Percentiles rank a stretch among this genome's conserved stretches.
phyloP scores from a whole-genome alignment of 345 rosid genomes.

The Conringia planisiliqua region DNA sequence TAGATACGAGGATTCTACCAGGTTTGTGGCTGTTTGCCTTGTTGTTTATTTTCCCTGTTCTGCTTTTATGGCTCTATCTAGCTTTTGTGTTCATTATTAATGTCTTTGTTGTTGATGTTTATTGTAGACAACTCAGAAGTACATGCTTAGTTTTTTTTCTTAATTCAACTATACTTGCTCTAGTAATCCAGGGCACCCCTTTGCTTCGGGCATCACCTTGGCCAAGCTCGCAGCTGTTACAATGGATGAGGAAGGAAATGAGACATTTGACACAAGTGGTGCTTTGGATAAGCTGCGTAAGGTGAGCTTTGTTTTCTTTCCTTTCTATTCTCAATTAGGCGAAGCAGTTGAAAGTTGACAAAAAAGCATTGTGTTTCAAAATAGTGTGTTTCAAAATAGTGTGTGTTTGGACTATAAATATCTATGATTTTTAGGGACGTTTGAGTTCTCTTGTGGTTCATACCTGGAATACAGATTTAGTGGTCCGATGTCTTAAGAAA shows the following conservation, averaged over 20 bases:
- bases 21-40: slow-evolving; percentile 46
- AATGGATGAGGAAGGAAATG: slow-evolving; percentile 93
- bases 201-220: slow-evolving; percentile 85
- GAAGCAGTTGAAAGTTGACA: slow-evolving; percentile 14
- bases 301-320: slow-evolving; percentile 48
- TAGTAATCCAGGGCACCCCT: slow-evolving; percentile 85
- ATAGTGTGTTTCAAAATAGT: slow-evolving; percentile 3
- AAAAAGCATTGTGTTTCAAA: slow-evolving; percentile 6
- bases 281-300: slow-evolving; percentile 91
- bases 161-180: slow-evolving; percentile 33
- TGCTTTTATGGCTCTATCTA: slow-evolving; percentile 13
- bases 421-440: neutral
- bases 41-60: neutral
- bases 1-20: slow-evolving; percentile 88
- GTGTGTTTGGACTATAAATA: slow-evolving; percentile 2
- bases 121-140: slow-evolving; percentile 13
- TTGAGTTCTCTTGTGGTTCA: slow-evolving; percentile 1
- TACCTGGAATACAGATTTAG: slow-evolving; percentile 11
- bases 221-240: slow-evolving; percentile 99
- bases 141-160: slow-evolving; percentile 23
- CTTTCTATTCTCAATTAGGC: slow-evolving; percentile 11
- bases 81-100: neutral
- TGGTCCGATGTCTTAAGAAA: slow-evolving; percentile 1
- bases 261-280: slow-evolving; percentile 97
- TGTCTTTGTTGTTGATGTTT: neutral